A percentile compares a stretch with the other conserved stretches of the same genome.
Conservation (phyloP, 1,139 yeast genomes). For the Yamadazyma atmosphaerica region DNA sequence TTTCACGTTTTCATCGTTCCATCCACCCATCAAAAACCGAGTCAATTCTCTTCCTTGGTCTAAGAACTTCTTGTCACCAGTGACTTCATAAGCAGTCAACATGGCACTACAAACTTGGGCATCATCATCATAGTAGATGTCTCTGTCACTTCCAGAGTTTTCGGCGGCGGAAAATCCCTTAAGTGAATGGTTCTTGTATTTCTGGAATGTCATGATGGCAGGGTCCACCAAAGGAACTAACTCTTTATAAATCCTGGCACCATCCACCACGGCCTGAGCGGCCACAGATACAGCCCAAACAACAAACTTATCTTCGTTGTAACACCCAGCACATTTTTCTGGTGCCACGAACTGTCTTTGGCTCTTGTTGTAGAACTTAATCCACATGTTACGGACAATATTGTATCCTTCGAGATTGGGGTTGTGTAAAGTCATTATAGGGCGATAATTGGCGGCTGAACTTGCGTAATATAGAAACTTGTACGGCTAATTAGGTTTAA, state of each 20-base stretch:
- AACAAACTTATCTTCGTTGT: constrained; percentile 55
- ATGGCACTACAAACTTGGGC: constrained; percentile 74
- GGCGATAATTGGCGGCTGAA: background rate
- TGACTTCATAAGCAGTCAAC: constrained; percentile 68
- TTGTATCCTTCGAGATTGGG: constrained; percentile 56
- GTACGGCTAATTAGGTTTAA: too few species aligned
- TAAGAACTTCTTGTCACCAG: constrained; percentile 53
- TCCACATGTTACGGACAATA: constrained; percentile 47
- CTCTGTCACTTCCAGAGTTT: constrained; percentile 55
- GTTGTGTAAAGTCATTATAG: constrained; percentile 28
- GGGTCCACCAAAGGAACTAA: constrained; percentile 58
- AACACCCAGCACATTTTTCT: constrained; percentile 47
- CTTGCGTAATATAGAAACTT: too few species aligned
- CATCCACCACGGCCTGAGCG: constrained; percentile 62
- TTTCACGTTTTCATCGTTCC: constrained; percentile 46
- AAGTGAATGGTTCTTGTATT: constrained; percentile 51
- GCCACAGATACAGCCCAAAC: constrained; percentile 73
- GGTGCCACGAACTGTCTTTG: constrained; percentile 46
- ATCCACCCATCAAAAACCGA: constrained; percentile 66
- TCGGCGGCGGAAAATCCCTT: constrained; percentile 63
- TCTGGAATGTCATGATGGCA: constrained; percentile 50
- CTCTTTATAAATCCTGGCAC: constrained; percentile 59
- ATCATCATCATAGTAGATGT: constrained; percentile 73
- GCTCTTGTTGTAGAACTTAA: constrained; percentile 43
- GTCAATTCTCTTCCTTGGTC: constrained; percentile 61